Base-by-base conservation (phyloP, 805 yeast species). In the Yamadazyma phyllophila region DNA sequence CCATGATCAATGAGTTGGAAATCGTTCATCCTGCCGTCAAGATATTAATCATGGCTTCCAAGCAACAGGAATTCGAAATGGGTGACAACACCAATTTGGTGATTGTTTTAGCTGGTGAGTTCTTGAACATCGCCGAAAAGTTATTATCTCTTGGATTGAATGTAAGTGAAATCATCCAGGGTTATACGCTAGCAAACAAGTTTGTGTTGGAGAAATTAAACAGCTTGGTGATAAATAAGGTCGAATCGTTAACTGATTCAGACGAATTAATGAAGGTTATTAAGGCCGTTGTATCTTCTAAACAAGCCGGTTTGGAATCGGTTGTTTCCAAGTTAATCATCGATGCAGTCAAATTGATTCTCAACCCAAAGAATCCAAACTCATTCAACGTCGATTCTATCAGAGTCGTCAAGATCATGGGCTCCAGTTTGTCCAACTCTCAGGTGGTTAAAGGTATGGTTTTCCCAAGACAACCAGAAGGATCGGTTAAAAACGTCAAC, bases 11-110 rank as follows among this genome's bases (percentile, higher is more conserved):
- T 54, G 98, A 94, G 66, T 73, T 92, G 45, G 97, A 92, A 51
- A 89, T 92, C 54, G 90, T 94, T 39, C 98, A 92, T 64, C 99
- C 99, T 5, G 98, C 97, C 2, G 99, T 94, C 9, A 94, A 92
- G 67, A 81, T 94, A 39, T 78, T 94, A 51, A 94, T 92, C 45
- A 90, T 90, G 97, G 96, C 98, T 15, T 82, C 96, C 11, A 88
- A 92, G 63, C 99, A 94, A 72, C 99, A 94, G 70, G 96, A 94
- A 65, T 79, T 82, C 56, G 99, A 92, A 73, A 86, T 92, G 89
- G 99, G 99, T 49, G 99, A 94, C 67, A 88, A 88, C 59, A 88
- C 97, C 17, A 94, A 92, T 66, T 78, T 91, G 51, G 98, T 94
- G 35, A 78, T 94, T 55, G 81, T 92, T 31, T 77, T 94, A 50